Conservation (phyloP, 208 protist genomes). For the Wallacemonas rigidus region DNA sequence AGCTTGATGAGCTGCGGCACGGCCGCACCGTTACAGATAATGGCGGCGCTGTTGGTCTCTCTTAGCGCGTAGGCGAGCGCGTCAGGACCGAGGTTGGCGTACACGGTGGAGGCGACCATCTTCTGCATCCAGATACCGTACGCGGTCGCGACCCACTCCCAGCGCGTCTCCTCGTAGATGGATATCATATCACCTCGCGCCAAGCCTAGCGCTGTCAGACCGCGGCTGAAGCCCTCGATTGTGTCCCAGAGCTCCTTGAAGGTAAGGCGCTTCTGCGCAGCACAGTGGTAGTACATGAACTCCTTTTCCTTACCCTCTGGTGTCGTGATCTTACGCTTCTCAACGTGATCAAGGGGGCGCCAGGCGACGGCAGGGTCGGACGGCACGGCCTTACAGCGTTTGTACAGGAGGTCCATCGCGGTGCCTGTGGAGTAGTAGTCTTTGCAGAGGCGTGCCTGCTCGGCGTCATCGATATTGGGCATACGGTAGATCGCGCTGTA, state of each 20-base stretch:
- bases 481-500: slow-evolving; percentile 54
- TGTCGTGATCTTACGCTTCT: slow-evolving; percentile 41
- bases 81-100: slow-evolving; percentile 77
- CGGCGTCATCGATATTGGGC: slow-evolving; percentile 29
- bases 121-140: slow-evolving; percentile 77
- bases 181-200: slow-evolving; percentile 27
- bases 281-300: slow-evolving; percentile 55
- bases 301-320: slow-evolving; percentile 31
- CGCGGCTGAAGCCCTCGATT: slow-evolving; percentile 49
- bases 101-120: slow-evolving; percentile 70
- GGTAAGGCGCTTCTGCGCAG: slow-evolving; percentile 31
- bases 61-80: slow-evolving; percentile 57
- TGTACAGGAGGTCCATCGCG: slow-evolving; percentile 38
- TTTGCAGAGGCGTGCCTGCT: slow-evolving; percentile 30
- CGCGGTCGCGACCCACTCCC: slow-evolving; percentile 69
- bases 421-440: slow-evolving; percentile 44
- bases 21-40: slow-evolving; percentile 61
- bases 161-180: slow-evolving; percentile 81
- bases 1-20: slow-evolving; percentile 45
- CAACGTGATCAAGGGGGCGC: slow-evolving; percentile 46
- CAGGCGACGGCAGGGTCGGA: slow-evolving; percentile 55
- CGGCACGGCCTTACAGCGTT: slow-evolving; percentile 20
- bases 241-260: slow-evolving; percentile 53
- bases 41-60: slow-evolving; percentile 49
- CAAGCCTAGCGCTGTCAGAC: slow-evolving; percentile 49